Evolutionary conservation across 1,284 basidiomycete species (phyloP).

Genomic region (Phellopilus nigrolimitatus): DNA sequence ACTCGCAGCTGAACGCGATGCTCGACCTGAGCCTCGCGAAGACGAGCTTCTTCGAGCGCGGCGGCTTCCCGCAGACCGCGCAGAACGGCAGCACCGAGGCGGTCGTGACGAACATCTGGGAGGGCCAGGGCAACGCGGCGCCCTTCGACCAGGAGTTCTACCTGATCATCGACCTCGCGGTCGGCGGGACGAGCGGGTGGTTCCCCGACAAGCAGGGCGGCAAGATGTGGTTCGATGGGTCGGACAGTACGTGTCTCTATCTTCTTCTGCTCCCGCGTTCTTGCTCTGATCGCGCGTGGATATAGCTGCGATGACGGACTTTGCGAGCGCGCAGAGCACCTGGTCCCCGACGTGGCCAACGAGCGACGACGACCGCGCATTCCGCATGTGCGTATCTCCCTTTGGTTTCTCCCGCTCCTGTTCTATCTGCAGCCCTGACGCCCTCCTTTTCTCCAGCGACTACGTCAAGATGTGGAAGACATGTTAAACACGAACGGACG

Average conservation of each 20-base stretch:
- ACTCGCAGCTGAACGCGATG: slow-evolving; percentile 13
- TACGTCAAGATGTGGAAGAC: slow-evolving; percentile 20
- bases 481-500: too few relatives aligned
- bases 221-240: slow-evolving; percentile 36
- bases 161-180: slow-evolving; percentile 37
- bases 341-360: slow-evolving; percentile 33
- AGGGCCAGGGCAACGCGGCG: slow-evolving; percentile 30
- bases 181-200: slow-evolving; percentile 41
- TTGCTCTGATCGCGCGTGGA: too few relatives aligned
- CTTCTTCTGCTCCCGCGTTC: not conserved
- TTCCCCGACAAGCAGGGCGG: slow-evolving; percentile 35
- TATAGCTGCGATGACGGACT: slow-evolving; percentile 26
- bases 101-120: slow-evolving; percentile 30
- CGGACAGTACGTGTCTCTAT: slow-evolving; percentile 14
- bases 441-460: not conserved
- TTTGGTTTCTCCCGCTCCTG: not conserved
- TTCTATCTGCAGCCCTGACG: not conserved
- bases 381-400: slow-evolving; percentile 29
- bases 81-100: slow-evolving; percentile 31
- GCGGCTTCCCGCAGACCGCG: slow-evolving; percentile 34
- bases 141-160: slow-evolving; percentile 43
- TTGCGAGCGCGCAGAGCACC: slow-evolving; percentile 29
- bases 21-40: slow-evolving; percentile 30
- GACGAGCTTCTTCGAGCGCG: slow-evolving; percentile 32
- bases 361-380: slow-evolving; percentile 30